phyloP scores from a whole-genome alignment of 2,329 filamentous ascomycete genomes.

The Stylonectria norvegica region DNA sequence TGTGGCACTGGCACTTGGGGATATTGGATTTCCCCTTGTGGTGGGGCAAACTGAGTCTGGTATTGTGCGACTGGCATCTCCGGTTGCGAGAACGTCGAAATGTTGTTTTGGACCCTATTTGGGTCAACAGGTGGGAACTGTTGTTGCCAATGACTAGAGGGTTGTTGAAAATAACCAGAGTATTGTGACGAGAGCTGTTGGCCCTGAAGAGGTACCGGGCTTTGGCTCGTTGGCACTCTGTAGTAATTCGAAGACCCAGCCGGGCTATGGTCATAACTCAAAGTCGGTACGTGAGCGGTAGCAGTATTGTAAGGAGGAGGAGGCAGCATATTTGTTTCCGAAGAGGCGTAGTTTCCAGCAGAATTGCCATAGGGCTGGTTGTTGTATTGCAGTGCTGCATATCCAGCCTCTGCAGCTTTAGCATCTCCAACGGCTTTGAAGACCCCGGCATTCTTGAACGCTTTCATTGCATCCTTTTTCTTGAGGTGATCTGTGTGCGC shows the following conservation, averaged over 20 bases:
- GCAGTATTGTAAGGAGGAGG: conserved; percentile 15
- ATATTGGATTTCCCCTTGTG: neutral
- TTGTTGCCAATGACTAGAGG: neutral
- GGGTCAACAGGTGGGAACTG: neutral
- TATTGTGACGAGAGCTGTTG: conserved; percentile 4
- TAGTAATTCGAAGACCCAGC: conserved; percentile 9
- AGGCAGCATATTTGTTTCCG: conserved; percentile 5
- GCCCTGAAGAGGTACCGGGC: neutral
- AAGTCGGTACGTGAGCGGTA: neutral
- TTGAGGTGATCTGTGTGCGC: conserved; percentile 32
- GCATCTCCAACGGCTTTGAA: conserved; percentile 30
- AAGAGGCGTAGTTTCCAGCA: conserved; percentile 2
- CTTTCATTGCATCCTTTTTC: conserved; percentile 34
- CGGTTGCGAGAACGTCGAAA: conserved; percentile 2
- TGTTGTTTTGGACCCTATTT: neutral
- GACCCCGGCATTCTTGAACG: conserved; percentile 31
- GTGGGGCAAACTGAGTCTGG: neutral
- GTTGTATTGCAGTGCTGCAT: conserved; percentile 15
- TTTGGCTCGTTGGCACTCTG: conserved; percentile 1
- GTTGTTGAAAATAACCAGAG: conserved; percentile 3
- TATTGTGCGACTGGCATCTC: conserved; percentile 4
- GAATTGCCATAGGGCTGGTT: conserved; percentile 3
- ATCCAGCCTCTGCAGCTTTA: conserved; percentile 26
- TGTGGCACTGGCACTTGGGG: neutral
- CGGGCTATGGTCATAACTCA: neutral